These are phyloP conservation scores for Backusella australiensis DNA, from an alignment of 192 early-diverging fungal genomes.

Conservation along the genomic window DNA sequence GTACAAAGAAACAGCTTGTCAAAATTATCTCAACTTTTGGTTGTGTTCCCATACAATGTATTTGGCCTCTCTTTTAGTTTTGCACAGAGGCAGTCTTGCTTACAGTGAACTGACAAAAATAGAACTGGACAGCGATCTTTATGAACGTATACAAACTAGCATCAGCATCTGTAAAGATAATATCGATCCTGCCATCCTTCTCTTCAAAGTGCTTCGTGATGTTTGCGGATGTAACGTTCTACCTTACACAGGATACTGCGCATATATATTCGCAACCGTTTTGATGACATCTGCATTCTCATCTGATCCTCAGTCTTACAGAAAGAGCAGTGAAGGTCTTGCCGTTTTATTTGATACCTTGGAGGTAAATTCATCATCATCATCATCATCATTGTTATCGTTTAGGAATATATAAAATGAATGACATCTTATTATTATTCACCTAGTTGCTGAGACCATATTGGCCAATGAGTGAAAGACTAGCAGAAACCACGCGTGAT, in stretches of 20 bases:
- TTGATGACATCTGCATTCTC: conserved; percentile 32
- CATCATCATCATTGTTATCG: neutral
- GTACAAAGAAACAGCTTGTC: conserved; percentile 16
- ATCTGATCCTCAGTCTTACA: conserved; percentile 8
- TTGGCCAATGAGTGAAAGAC: conserved; percentile 30
- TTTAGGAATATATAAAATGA: neutral
- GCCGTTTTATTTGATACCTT: conserved; percentile 14
- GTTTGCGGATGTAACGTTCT: conserved; percentile 22
- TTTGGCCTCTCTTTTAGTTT: conserved; percentile 17
- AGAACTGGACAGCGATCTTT: neutral
- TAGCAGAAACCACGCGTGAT: conserved; percentile 22
- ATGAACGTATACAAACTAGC: conserved; percentile 14
- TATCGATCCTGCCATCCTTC: conserved; percentile 19
- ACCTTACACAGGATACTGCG: conserved; percentile 30
- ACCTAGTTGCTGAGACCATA: conserved; percentile 18
- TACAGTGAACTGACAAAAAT: conserved; percentile 15
- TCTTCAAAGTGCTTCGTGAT: conserved; percentile 20
- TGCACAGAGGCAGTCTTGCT: conserved; percentile 30
- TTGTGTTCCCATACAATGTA: conserved; percentile 23
- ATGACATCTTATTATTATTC: neutral
- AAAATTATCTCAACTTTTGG: conserved; percentile 24
- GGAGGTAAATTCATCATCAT: conserved; percentile 12
- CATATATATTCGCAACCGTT: conserved; percentile 32
- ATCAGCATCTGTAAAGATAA: conserved; percentile 18
- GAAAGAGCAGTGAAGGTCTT: conserved; percentile 20